These are phyloP conservation scores for Bruguiera hainesii DNA, from an alignment of 441 rosid genomes.

Conservation along the genomic window DNA sequence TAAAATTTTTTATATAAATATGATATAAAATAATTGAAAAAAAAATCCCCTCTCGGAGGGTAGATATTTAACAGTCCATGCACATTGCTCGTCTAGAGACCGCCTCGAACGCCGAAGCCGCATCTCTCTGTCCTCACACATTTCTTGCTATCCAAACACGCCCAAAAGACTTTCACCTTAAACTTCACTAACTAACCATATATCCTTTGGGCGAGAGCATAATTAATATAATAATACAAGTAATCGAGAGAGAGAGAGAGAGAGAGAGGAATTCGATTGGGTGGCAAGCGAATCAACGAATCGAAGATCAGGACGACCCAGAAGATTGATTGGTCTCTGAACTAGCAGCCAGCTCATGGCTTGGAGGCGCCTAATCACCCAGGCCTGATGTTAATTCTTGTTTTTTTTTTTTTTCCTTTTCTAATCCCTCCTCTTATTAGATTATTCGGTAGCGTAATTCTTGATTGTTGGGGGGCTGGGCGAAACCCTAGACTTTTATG, in stretches of 20 bases:
- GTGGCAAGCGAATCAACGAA: too few relatives aligned
- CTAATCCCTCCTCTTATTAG: not conserved
- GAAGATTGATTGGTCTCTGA: constrained; percentile 14
- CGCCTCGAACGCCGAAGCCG: too few relatives aligned
- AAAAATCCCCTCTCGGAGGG: too few relatives aligned
- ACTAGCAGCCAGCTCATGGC: constrained; percentile 46
- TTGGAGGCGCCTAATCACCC: constrained; percentile 77
- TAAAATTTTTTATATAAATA: too few relatives aligned
- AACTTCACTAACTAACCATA: not conserved
- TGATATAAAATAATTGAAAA: too few relatives aligned
- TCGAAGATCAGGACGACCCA: constrained; percentile 12
- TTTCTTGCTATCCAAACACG: constrained; percentile 22
- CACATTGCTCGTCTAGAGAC: too few relatives aligned
- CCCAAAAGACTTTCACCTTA: not conserved
- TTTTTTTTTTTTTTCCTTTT: not conserved
- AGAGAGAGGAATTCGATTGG: not conserved
- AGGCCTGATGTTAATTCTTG: constrained; percentile 37
- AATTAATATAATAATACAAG: not conserved
- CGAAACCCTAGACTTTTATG: not conserved
- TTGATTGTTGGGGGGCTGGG: too few relatives aligned
- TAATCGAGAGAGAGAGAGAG: not conserved
- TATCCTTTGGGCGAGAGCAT: too few relatives aligned
- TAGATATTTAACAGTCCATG: too few relatives aligned
- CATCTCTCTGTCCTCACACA: not conserved
- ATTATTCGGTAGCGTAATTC: not conserved